Evolutionary conservation across 768 basidiomycete genomes (phyloP).

Genomic region (Stropharia rugosoannulata): DNA sequence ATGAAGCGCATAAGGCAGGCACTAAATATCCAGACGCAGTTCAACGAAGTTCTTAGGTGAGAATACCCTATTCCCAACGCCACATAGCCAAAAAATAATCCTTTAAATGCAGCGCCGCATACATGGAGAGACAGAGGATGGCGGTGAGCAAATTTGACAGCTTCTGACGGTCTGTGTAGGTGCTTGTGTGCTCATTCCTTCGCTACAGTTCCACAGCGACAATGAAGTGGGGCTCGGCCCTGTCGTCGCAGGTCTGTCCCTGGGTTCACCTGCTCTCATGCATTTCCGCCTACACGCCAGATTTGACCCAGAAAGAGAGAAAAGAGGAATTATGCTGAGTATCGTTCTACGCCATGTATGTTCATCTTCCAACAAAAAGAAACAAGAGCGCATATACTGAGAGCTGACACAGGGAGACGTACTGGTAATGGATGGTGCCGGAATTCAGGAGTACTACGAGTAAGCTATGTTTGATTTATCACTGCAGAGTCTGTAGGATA

Average conservation of each 20-base stretch:
- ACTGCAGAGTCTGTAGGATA: neutral
- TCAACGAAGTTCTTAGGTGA: conserved; percentile 77
- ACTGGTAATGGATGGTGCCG: conserved; percentile 73
- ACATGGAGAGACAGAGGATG: conserved; percentile 87
- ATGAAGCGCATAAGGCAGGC: conserved; percentile 50
- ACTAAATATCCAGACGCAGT: conserved; percentile 36
- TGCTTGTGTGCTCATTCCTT: neutral
- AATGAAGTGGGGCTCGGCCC: conserved; percentile 73
- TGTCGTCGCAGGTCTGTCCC: conserved; percentile 69
- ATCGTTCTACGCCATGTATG: conserved; percentile 68
- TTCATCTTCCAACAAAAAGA: conserved; percentile 6
- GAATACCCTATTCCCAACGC: neutral
- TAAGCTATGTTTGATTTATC: conserved; percentile 29
- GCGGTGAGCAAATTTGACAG: conserved; percentile 44
- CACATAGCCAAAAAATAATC: too few relatives aligned
- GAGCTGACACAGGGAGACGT: conserved; percentile 59
- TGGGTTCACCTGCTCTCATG: conserved; percentile 79
- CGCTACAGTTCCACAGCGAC: conserved; percentile 73
- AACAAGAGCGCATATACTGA: neutral
- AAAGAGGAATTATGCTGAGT: conserved; percentile 42
- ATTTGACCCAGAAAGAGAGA: conserved; percentile 29
- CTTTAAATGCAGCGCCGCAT: conserved; percentile 53
- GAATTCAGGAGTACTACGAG: conserved; percentile 72
- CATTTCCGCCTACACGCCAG: conserved; percentile 61
- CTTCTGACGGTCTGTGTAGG: neutral